A percentile compares a stretch with the other conserved stretches of the same genome.
Conservation (phyloP, 139 green algal species). For the Tetradesmus obliquus region DNA sequence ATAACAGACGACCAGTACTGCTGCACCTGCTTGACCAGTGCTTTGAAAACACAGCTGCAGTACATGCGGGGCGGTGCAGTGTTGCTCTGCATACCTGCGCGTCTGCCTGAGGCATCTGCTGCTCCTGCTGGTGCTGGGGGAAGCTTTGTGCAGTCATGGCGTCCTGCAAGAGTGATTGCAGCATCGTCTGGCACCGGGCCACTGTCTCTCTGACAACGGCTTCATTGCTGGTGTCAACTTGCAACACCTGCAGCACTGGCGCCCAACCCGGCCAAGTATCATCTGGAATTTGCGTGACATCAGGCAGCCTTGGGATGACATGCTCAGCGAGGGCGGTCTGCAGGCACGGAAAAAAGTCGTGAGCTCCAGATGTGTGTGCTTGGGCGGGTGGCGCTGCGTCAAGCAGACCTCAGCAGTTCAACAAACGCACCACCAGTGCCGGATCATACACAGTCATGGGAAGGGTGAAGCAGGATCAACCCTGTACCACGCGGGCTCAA, state of each 20-base stretch:
- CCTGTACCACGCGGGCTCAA: background rate
- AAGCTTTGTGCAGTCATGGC: conserved; percentile 8
- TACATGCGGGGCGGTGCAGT: background rate
- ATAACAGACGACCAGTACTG: background rate
- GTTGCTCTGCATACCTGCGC: background rate
- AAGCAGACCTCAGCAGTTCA: background rate
- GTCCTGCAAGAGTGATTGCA: conserved; percentile 30
- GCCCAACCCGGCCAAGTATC: conserved; percentile 36
- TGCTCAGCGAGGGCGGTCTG: conserved; percentile 43
- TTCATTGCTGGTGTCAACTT: conserved; percentile 26
- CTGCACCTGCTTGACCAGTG: background rate
- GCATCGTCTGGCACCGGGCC: conserved; percentile 23
- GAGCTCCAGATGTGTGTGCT: background rate
- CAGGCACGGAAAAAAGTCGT: background rate
- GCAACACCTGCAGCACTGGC: conserved; percentile 30
- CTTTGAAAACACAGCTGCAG: background rate
- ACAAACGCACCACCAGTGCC: conserved; percentile 38
- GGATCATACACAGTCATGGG: conserved; percentile 44
- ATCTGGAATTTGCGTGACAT: conserved; percentile 46
- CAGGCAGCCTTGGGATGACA: conserved; percentile 44
- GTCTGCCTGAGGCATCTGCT: conserved; percentile 10
- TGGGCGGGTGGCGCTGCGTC: background rate
- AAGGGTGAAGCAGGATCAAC: background rate
- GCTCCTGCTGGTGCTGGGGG: background rate
- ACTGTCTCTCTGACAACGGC: conserved; percentile 34